These are phyloP conservation scores for Chlorella sp. DNA, from an alignment of 139 green algal genomes.

Conservation along the genomic window DNA sequence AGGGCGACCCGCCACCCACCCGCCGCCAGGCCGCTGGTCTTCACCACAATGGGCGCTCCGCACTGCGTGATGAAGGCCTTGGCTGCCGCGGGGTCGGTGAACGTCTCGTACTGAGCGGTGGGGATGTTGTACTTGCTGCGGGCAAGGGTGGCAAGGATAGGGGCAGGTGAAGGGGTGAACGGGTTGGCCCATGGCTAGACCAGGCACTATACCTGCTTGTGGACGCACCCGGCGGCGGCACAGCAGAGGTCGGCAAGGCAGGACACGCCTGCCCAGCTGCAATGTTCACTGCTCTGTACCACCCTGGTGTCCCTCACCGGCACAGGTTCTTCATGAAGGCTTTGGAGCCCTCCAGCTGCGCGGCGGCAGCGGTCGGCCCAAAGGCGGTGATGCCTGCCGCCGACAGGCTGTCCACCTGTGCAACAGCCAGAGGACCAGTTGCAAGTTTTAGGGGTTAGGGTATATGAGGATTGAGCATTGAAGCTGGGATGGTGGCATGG, in stretches of 20 bases:
- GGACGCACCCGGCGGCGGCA: no score
- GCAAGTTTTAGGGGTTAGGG: no score
- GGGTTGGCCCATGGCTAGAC: neutral
- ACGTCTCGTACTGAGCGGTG: conserved; percentile 87
- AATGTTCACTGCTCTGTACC: no score
- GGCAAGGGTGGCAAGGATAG: neutral
- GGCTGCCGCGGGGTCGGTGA: conserved; percentile 72
- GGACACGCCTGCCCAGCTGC: no score
- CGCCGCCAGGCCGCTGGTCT: conserved; percentile 94
- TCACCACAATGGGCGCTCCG: conserved; percentile 96
- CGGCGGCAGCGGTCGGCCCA: conserved; percentile 84
- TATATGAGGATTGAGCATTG: no score
- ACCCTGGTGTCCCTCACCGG: no score
- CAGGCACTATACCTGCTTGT: no score
- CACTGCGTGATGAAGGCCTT: conserved; percentile 79
- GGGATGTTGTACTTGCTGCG: conserved; percentile 91
- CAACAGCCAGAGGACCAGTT: no score
- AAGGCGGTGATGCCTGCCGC: conserved; percentile 83
- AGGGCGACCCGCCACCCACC: conserved; percentile 41
- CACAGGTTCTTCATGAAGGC: conserved; percentile 92
- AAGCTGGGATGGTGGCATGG: no score
- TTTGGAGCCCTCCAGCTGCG: conserved; percentile 96
- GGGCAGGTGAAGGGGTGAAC: neutral
- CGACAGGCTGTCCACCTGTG: conserved; percentile 69
- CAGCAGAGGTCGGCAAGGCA: no score